Evolutionary conservation across 768 basidiomycete species (phyloP).

Genomic region (Strobilomyces echinocephalus): DNA sequence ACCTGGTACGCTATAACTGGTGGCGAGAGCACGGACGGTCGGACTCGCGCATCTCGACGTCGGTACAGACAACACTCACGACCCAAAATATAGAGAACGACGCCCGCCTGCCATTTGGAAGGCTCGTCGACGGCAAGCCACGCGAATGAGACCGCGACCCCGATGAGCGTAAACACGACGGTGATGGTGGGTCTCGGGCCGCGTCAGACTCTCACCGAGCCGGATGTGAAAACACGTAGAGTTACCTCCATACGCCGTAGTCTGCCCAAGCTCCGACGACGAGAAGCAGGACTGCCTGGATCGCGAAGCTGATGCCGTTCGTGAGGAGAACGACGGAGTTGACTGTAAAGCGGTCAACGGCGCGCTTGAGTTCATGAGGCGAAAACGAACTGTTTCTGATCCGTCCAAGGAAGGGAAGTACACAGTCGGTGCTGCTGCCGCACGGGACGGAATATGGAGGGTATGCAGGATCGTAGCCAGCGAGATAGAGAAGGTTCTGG

Average conservation of each 20-base stretch:
- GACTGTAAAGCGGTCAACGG: constrained; percentile 35
- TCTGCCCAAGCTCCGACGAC: constrained; percentile 76
- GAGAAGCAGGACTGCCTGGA: constrained; percentile 64
- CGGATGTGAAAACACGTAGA: neutral
- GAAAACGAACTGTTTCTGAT: constrained; percentile 51
- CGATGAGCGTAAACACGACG: constrained; percentile 64
- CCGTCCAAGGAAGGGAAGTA: constrained; percentile 59
- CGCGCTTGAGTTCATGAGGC: neutral
- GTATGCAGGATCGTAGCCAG: constrained; percentile 63
- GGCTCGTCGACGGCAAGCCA: constrained; percentile 73
- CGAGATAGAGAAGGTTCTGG: constrained; percentile 66
- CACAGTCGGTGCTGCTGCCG: constrained; percentile 46
- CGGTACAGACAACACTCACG: constrained; percentile 35
- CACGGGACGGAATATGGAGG: constrained; percentile 53
- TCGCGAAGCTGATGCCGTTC: constrained; percentile 74
- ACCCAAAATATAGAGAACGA: constrained; percentile 60
- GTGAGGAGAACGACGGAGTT: constrained; percentile 76
- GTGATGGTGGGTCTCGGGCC: constrained; percentile 63
- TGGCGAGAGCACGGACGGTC: neutral
- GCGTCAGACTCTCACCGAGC: constrained; percentile 5
- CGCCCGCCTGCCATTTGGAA: constrained; percentile 57
- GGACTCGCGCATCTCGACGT: neutral
- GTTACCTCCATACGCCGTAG: constrained; percentile 66
- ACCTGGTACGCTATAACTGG: constrained; percentile 70
- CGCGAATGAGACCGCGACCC: constrained; percentile 65